Evolutionary conservation across 2,329 filamentous ascomycete species (phyloP).

Genomic region (Madurella fahalii): DNA sequence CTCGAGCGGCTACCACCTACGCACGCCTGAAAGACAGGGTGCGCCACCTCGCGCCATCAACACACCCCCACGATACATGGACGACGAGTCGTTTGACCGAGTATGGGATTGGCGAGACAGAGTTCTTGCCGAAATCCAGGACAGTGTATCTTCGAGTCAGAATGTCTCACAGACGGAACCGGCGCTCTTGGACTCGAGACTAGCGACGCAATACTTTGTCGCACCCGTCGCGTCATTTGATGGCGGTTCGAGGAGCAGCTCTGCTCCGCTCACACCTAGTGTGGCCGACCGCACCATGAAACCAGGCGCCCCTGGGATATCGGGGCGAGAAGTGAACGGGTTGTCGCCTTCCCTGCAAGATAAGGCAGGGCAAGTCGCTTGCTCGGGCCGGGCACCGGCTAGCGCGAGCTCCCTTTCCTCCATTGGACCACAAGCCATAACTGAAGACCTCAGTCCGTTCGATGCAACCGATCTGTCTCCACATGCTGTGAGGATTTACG

Average conservation of each 20-base stretch:
- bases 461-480: constrained; percentile 1
- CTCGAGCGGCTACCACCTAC: not conserved
- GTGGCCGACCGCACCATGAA: not conserved
- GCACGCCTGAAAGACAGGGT: not conserved
- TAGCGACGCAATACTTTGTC: constrained; percentile 8
- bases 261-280: not conserved
- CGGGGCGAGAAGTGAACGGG: not conserved
- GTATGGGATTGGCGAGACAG: constrained; percentile 16
- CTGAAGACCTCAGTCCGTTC: not conserved
- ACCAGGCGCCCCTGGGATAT: not conserved
- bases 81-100: constrained; percentile 7
- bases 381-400: not conserved
- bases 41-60: not conserved
- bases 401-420: not conserved
- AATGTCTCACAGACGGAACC: not conserved
- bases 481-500: not conserved
- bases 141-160: not conserved
- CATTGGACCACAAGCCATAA: not conserved
- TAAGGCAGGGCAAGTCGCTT: not conserved
- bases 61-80: constrained; percentile 6
- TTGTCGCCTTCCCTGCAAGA: not conserved
- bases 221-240: not conserved
- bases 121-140: constrained; percentile 6
- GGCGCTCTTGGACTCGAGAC: constrained; percentile 8
- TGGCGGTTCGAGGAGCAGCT: not conserved